Percentiles rank a stretch among this genome's conserved stretches.
These are phyloP conservation scores for Linnemannia schmuckeri DNA, from an alignment of 192 early-diverging fungal species.

Conservation along the genomic window DNA sequence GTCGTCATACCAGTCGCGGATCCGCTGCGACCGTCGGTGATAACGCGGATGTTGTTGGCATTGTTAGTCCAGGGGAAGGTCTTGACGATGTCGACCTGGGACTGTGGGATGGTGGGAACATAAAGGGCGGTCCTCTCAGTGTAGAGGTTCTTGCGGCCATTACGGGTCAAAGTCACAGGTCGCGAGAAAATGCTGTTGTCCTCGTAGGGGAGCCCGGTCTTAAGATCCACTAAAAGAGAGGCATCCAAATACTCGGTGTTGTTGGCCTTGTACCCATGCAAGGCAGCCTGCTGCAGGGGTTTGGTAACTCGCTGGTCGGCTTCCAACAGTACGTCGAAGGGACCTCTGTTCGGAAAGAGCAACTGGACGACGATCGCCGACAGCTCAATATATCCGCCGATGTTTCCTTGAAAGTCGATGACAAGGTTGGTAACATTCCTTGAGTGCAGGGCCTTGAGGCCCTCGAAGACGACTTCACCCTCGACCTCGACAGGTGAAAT, in stretches of 20 bases:
- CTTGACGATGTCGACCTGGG: not conserved
- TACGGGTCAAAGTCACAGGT: not conserved
- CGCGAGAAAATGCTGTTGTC: constrained; percentile 11
- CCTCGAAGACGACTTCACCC: not conserved
- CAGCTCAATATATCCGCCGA: constrained; percentile 9
- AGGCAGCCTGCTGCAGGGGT: not conserved
- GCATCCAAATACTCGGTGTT: constrained; percentile 1
- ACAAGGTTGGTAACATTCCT: constrained; percentile 19
- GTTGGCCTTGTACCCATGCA: not conserved
- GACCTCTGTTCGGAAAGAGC: constrained; percentile 14
- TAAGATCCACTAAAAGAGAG: not conserved
- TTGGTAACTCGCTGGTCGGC: not conserved
- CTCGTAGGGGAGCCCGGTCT: not conserved
- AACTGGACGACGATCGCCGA: constrained; percentile 3
- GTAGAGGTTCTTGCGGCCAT: constrained; percentile 5
- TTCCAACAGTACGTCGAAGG: not conserved
- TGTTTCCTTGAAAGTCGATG: constrained; percentile 17
- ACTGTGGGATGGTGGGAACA: not conserved
- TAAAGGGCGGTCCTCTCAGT: not conserved
- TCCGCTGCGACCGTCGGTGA: constrained; percentile 31
- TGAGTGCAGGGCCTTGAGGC: not conserved
- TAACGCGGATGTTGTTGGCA: constrained; percentile 18
- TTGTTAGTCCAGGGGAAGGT: constrained; percentile 26
- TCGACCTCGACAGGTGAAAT: not conserved
- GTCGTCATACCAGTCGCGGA: constrained; percentile 24